phyloP scores from a whole-genome alignment of 2,329 filamentous ascomycete species.

The Elsinoe australis region DNA sequence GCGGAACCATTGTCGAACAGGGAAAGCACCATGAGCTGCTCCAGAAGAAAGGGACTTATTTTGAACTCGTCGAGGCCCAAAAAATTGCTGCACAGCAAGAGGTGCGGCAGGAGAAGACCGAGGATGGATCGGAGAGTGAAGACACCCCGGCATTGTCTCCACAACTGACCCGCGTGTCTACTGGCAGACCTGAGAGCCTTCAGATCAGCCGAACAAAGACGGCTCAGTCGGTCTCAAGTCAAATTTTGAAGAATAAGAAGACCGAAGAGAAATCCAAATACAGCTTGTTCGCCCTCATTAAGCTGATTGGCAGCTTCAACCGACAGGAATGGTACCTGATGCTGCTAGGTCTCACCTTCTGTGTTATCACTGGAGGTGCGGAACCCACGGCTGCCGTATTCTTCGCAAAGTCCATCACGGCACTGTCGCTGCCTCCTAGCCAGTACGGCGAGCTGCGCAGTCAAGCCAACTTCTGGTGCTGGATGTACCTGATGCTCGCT shows the following conservation, averaged over 20 bases:
- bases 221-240: conserved; percentile 56
- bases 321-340: conserved; percentile 62
- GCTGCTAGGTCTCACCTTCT: conserved; percentile 64
- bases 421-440: conserved; percentile 51
- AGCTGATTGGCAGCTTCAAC: conserved; percentile 75
- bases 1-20: conserved; percentile 83
- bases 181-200: conserved; percentile 54
- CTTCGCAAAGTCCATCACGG: conserved; percentile 79
- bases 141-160: conserved; percentile 23
- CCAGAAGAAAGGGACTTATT: conserved; percentile 64
- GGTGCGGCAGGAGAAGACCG: conserved; percentile 29
- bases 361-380: conserved; percentile 69
- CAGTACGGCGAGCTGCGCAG: conserved; percentile 53
- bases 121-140: conserved; percentile 23
- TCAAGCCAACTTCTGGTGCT: conserved; percentile 75
- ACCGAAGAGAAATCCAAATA: conserved; percentile 49
- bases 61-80: conserved; percentile 79
- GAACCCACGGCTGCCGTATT: conserved; percentile 73
- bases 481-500: conserved; percentile 83
- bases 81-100: conserved; percentile 60
- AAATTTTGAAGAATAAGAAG: conserved; percentile 54
- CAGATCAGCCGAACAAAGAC: conserved; percentile 50
- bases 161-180: conserved; percentile 23
- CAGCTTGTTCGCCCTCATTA: conserved; percentile 66
- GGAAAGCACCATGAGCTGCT: conserved; percentile 79